Evolutionary conservation across 192 early-diverging fungal species (phyloP).

Genomic region (Entrophospora sp.): DNA sequence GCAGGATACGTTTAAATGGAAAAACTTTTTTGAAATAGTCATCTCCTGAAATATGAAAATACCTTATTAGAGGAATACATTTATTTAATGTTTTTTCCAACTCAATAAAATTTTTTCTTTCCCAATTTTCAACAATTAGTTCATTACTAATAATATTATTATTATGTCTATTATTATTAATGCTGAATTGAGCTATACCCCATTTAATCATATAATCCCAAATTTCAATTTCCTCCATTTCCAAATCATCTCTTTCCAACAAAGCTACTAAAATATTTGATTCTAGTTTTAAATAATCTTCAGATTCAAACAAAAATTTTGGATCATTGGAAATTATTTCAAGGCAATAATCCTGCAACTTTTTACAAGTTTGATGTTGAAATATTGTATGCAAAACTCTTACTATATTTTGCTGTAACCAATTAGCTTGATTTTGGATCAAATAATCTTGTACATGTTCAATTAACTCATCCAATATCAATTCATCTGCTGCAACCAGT

Average conservation of each 20-base stretch:
- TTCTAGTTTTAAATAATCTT: neutral
- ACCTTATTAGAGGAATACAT: slow-evolving; percentile 10
- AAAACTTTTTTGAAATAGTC: slow-evolving; percentile 3
- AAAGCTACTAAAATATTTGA: neutral
- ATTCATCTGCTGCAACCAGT: slow-evolving; percentile 12
- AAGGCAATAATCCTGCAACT: neutral
- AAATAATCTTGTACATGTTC: slow-evolving; percentile 1
- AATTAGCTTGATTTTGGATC: neutral
- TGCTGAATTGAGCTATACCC: too few species aligned
- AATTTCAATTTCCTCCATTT: slow-evolving; percentile 8
- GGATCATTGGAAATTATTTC: slow-evolving; percentile 4
- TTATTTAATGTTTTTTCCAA: too few species aligned
- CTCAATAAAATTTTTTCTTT: too few species aligned
- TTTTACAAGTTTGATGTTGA: neutral
- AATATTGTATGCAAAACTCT: neutral
- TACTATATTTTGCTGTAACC: neutral
- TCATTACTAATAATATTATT: too few species aligned
- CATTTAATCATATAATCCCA: slow-evolving; percentile 12
- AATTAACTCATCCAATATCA: slow-evolving; percentile 5
- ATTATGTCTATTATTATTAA: too few species aligned
- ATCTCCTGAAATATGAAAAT: neutral
- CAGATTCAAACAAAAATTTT: neutral
- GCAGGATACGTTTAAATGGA: slow-evolving; percentile 6
- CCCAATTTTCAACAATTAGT: too few species aligned
- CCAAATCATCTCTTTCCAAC: neutral